phyloP scores from a whole-genome alignment of 768 basidiomycete genomes.

The Arthromyces matolae region DNA sequence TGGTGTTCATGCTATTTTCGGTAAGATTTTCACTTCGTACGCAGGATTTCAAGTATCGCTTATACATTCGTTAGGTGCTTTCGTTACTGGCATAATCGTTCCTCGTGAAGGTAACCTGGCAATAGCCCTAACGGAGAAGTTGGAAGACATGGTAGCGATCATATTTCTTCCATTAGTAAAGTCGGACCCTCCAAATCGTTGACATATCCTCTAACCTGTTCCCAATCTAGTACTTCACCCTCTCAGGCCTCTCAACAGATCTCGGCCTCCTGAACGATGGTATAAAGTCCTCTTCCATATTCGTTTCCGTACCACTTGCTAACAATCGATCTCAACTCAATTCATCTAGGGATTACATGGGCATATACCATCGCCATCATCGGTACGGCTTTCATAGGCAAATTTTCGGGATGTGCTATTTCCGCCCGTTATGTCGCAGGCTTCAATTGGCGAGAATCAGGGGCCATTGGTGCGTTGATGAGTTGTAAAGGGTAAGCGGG shows the following conservation, averaged over 20 bases:
- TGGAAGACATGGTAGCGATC: slow-evolving; percentile 93
- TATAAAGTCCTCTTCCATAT: slow-evolving; percentile 18
- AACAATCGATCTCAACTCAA: no score
- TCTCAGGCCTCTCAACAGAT: slow-evolving; percentile 88
- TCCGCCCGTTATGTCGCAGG: slow-evolving; percentile 65
- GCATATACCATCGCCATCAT: slow-evolving; percentile 82
- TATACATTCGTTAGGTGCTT: slow-evolving; percentile 52
- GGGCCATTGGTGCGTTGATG: slow-evolving; percentile 89
- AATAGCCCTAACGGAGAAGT: slow-evolving; percentile 85
- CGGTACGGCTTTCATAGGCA: slow-evolving; percentile 74
- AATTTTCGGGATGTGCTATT: slow-evolving; percentile 81
- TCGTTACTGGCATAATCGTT: slow-evolving; percentile 76
- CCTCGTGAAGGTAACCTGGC: slow-evolving; percentile 87
- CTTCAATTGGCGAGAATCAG: slow-evolving; percentile 77
- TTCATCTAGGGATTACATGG: slow-evolving; percentile 69
- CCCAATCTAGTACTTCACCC: slow-evolving; percentile 72
- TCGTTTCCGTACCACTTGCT: no score
- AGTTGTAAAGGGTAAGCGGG: slow-evolving; percentile 86
- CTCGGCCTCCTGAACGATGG: slow-evolving; percentile 81
- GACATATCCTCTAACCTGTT: background rate
- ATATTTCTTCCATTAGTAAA: slow-evolving; percentile 86
- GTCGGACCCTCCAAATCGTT: slow-evolving; percentile 10
- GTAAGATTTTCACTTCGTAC: slow-evolving; percentile 29
- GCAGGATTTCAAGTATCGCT: background rate
- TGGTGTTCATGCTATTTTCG: slow-evolving; percentile 90